A percentile compares a stretch with the other conserved stretches of the same genome.
Evolutionary conservation across 257 asterid genomes (phyloP).

Genomic region (Solanum etuberosum): DNA sequence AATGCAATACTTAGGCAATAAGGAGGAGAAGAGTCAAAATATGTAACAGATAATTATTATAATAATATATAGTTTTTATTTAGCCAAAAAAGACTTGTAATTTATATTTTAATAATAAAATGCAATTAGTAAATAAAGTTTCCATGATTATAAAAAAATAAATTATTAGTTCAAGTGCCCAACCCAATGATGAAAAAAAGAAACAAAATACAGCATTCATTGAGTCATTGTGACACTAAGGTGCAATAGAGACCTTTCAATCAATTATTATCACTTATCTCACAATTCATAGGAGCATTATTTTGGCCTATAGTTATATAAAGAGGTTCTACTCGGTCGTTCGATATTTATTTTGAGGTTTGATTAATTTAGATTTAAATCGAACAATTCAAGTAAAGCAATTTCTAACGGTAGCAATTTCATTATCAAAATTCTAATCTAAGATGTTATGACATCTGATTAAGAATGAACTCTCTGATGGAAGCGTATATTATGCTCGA

Average conservation of each 20-base stretch:
- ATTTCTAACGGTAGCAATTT: neutral
- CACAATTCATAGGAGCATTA: neutral
- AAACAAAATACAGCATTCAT: neutral
- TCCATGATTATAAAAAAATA: neutral
- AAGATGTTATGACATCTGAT: neutral
- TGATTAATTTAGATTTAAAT: neutral
- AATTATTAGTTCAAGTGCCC: neutral
- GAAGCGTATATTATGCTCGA: neutral
- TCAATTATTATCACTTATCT: neutral
- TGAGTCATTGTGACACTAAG: neutral
- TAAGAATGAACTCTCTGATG: neutral
- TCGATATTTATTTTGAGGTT: neutral
- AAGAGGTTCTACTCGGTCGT: neutral
- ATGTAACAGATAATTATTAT: too few relatives aligned
- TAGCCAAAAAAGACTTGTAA: neutral
- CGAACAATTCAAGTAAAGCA: rapidly evolving
- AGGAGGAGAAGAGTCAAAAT: too few relatives aligned
- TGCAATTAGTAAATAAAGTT: neutral
- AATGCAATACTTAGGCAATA: too few relatives aligned
- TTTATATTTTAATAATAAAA: neutral
- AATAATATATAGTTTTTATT: neutral
- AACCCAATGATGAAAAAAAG: neutral
- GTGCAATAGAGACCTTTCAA: neutral
- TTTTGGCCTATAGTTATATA: neutral
- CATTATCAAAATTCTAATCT: neutral